phyloP scores from a whole-genome alignment of 345 rosid species.

The Viola odorata region DNA sequence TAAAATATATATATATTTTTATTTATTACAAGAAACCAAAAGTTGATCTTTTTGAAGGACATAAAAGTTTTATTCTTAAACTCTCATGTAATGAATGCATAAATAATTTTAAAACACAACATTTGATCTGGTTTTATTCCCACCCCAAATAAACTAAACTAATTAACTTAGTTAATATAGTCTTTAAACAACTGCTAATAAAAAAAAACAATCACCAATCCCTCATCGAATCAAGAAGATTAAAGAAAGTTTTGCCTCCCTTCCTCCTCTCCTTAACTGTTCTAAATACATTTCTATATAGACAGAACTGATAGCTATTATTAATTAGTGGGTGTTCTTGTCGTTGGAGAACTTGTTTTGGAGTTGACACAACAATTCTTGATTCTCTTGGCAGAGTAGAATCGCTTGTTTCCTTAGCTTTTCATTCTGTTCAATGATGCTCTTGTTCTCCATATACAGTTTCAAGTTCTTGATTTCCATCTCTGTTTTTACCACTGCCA shows the following conservation, averaged over 20 bases:
- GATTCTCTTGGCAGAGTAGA: slow-evolving; percentile 71
- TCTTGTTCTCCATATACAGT: slow-evolving; percentile 61
- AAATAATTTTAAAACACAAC: background rate
- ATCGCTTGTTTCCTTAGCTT: slow-evolving; percentile 54
- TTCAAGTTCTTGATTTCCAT: slow-evolving; percentile 55
- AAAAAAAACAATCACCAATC: no score
- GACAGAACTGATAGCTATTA: background rate
- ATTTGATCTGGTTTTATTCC: background rate
- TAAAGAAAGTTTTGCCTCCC: background rate
- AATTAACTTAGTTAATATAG: background rate
- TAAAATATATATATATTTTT: no score
- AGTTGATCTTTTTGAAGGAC: no score
- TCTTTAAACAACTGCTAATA: background rate
- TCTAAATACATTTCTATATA: background rate
- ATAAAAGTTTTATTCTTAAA: background rate
- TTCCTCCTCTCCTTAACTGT: background rate
- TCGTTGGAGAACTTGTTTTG: slow-evolving; percentile 27
- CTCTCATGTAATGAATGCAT: background rate
- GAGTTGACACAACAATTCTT: slow-evolving; percentile 44
- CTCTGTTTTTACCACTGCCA: slow-evolving; percentile 15
- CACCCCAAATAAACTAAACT: background rate
- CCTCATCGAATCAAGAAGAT: background rate
- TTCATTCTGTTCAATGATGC: slow-evolving; percentile 63
- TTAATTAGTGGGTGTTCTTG: background rate
- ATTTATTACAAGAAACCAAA: no score